phyloP scores from a whole-genome alignment of 2,329 filamentous ascomycete species.

The Huntiella abstrusa region DNA sequence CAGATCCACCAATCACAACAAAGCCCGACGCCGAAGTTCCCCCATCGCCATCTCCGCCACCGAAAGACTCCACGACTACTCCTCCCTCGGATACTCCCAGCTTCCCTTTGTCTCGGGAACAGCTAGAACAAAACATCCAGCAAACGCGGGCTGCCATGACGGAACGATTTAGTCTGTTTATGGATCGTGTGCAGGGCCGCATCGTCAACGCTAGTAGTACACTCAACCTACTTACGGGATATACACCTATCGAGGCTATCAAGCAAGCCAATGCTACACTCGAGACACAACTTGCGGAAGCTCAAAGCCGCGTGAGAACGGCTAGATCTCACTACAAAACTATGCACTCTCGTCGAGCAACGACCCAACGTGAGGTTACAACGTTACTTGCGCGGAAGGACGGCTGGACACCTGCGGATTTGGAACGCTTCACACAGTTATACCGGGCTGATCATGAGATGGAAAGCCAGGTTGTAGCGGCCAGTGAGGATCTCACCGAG shows the following conservation, averaged over 20 bases:
- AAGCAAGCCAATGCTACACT: constrained; percentile 58
- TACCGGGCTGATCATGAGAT: constrained; percentile 88
- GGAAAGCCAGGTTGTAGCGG: constrained; percentile 60
- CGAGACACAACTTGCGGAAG: constrained; percentile 36
- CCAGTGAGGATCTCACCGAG: constrained; percentile 51
- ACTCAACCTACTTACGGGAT: constrained; percentile 87
- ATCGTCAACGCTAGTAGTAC: constrained; percentile 70
- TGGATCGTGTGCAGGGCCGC: constrained; percentile 79
- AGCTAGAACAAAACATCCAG: constrained; percentile 14
- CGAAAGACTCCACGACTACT: not conserved
- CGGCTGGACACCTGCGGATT: constrained; percentile 67
- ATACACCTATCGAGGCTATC: constrained; percentile 73
- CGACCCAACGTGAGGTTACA: constrained; percentile 88
- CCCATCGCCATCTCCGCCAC: constrained; percentile 3
- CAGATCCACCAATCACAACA: constrained; percentile 8
- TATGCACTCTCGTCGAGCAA: constrained; percentile 67
- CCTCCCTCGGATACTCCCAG: not conserved
- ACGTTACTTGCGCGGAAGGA: constrained; percentile 86
- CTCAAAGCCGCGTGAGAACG: constrained; percentile 47
- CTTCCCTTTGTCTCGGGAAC: not conserved
- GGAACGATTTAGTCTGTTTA: constrained; percentile 42
- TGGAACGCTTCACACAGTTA: constrained; percentile 84
- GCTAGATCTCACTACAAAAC: constrained; percentile 62
- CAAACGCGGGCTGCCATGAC: constrained; percentile 17
- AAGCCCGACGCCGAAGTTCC: not conserved